phyloP scores from a whole-genome alignment of 1,284 basidiomycete genomes.

The Apiotrichum siamense region DNA sequence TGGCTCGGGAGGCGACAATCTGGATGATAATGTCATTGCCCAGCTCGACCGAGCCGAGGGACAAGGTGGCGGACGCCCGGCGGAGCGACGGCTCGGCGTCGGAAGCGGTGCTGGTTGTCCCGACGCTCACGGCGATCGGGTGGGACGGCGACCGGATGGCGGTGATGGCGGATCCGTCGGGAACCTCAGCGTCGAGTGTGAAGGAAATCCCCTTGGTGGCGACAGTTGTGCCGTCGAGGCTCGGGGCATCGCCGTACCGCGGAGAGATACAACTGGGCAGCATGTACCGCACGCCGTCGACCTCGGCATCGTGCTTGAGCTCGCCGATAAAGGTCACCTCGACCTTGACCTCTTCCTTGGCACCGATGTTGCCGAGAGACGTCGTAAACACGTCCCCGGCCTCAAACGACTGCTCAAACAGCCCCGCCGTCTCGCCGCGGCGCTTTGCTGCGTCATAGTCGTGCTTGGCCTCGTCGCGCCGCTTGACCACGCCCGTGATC shows the following conservation, averaged over 20 bases:
- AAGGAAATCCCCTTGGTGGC: not conserved
- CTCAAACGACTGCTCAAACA: slow-evolving; percentile 33
- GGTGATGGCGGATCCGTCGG: slow-evolving; percentile 9
- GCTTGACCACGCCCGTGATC: slow-evolving; percentile 53
- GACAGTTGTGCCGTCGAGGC: not conserved
- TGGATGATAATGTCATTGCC: slow-evolving; percentile 23
- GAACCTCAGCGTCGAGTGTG: slow-evolving; percentile 16
- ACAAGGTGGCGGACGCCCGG: slow-evolving; percentile 5
- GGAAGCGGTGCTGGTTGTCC: slow-evolving; percentile 10
- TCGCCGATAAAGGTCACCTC: slow-evolving; percentile 20
- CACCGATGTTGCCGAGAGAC: slow-evolving; percentile 13
- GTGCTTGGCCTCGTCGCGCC: slow-evolving; percentile 50
- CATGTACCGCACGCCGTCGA: slow-evolving; percentile 20
- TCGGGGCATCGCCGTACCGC: slow-evolving; percentile 12
- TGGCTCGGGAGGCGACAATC: slow-evolving; percentile 14
- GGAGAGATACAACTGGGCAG: slow-evolving; percentile 19
- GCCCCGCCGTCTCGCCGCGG: slow-evolving; percentile 49
- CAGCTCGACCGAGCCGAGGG: not conserved
- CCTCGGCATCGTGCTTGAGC: slow-evolving; percentile 19
- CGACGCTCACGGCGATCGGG: slow-evolving; percentile 10
- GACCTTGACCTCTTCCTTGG: slow-evolving; percentile 2
- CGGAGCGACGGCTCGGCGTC: not conserved
- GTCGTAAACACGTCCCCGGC: slow-evolving; percentile 15
- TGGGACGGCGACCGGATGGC: slow-evolving; percentile 17
- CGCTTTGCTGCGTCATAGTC: slow-evolving; percentile 50